Evolutionary conservation across 1,284 basidiomycete genomes (phyloP).

Genomic region (Cerrena zonata): DNA sequence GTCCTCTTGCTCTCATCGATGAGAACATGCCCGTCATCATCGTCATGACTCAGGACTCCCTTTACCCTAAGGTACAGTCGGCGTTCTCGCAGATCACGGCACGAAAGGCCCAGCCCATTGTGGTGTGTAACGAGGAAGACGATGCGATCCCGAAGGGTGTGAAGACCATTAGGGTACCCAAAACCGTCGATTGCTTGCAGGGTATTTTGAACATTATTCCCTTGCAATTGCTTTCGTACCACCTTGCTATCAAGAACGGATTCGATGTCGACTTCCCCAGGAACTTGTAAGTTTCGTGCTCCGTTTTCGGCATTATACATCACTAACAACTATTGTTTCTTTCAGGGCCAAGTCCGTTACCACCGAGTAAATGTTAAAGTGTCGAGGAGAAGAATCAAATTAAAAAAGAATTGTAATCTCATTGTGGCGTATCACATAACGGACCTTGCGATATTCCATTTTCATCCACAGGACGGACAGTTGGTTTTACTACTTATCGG

Average conservation of each 20-base stretch:
- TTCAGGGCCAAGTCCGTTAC: conserved; percentile 79
- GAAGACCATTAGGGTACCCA: conserved; percentile 88
- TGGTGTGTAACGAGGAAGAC: conserved; percentile 95
- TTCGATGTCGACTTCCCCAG: conserved; percentile 98
- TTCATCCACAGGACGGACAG: not conserved
- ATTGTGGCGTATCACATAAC: not conserved
- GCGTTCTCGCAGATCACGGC: conserved; percentile 96
- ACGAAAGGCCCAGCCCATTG: conserved; percentile 91
- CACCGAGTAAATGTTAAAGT: conserved; percentile 52
- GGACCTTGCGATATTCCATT: not conserved
- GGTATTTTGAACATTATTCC: conserved; percentile 96
- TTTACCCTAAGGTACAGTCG: conserved; percentile 97
- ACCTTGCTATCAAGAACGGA: conserved; percentile 91
- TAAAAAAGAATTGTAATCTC: not conserved
- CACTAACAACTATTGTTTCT: conserved; percentile 9
- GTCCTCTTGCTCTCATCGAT: conserved; percentile 93
- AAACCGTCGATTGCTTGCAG: conserved; percentile 92
- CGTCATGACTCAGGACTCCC: conserved; percentile 97
- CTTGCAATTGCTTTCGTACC: conserved; percentile 92
- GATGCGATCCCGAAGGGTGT: conserved; percentile 68
- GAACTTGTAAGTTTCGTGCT: conserved; percentile 65
- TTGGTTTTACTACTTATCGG: not conserved
- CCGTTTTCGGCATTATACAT: conserved; percentile 7
- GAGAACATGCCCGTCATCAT: conserved; percentile 98
- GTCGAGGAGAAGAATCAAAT: not conserved